Percentiles rank a stretch among this genome's conserved stretches.
Conservation (phyloP, 78 protist species). For the Dictyostelium firmibasis region DNA sequence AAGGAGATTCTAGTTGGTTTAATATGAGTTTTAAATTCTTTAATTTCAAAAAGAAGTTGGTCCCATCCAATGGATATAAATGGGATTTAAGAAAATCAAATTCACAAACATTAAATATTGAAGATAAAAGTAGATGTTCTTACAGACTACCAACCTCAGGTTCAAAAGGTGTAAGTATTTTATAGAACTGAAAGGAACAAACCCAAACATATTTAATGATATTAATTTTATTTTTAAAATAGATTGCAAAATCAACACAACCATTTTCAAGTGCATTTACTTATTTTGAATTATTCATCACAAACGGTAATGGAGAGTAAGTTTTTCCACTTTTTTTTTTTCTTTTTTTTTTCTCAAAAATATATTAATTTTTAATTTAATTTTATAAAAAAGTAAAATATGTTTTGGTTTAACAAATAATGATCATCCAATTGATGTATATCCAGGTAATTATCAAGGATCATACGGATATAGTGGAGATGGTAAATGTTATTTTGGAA, state of each 20-base stretch:
- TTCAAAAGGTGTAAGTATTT: constrained; percentile 45
- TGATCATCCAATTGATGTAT: constrained; percentile 46
- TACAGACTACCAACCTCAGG: constrained; percentile 29
- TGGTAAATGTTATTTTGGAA: constrained; percentile 59
- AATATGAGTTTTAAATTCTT: constrained; percentile 45
- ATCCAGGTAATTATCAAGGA: constrained; percentile 36
- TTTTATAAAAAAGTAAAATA: constrained; percentile 19
- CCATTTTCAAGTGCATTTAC: constrained; percentile 59
- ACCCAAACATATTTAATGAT: too few species aligned
- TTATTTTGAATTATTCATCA: constrained; percentile 56
- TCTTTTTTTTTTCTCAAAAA: not conserved
- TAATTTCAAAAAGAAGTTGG: constrained; percentile 15
- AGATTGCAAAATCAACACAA: constrained; percentile 54
- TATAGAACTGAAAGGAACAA: too few species aligned
- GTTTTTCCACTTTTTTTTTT: not conserved
- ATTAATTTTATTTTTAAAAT: not conserved
- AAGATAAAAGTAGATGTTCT: constrained; percentile 53
- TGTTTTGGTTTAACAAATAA: constrained; percentile 54
- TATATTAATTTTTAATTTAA: not conserved
- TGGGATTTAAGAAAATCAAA: constrained; percentile 66
- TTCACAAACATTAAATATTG: constrained; percentile 36
- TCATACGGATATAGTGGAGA: constrained; percentile 69
- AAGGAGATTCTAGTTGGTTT: constrained; percentile 25
- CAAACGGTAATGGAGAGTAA: constrained; percentile 45
- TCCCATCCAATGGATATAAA: not conserved